Evolutionary conservation across 106 monocot species (phyloP), one percentile per base, ranked within the genome.

Genomic region (Dioscorea dumetorum): DNA sequence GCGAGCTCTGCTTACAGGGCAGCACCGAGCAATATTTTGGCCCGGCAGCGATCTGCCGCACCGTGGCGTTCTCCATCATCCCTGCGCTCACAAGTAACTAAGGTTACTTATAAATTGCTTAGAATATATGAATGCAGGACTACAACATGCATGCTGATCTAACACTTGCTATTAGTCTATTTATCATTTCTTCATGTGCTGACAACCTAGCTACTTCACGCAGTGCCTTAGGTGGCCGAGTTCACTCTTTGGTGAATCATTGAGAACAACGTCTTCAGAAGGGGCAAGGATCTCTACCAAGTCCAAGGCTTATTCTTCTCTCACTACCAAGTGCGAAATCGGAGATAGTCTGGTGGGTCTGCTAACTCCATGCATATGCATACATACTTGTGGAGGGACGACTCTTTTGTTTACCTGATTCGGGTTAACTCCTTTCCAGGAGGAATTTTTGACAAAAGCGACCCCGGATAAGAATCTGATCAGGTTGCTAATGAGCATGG

Each of bases 401-500:
- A n/a, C n/a, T 41, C 41, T 41, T 3, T 6, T 41, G 41, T 3
- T 41, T 41, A 41, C 41, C 10, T 41, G 41, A 41, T 41, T 41
- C n/a, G n/a, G n/a, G n/a, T n/a, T n/a, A n/a, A n/a, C n/a, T n/a
- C n/a, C n/a, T n/a, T n/a, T n/a, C n/a, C 33, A 95, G 94, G 95
- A 91, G 63, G 95, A 91, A 81, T 95, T 91, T 64, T 69, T 95
- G 76, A 78, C 72, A 4, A 91, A 91, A 78, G 88, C 95, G 21
- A 95, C 91, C 0, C 84, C 88, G 8, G 95, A 95, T 64, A 95
- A 95, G 84, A 86, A 82, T 68, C 84, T 95, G 16, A 91, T 91
- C 60, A 85, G 91, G 78, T 63, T 95, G 62, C 73, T 95, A 62
- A 67, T 91, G 82, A 79, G 79, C 80, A 86, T 95, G 95, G 95